Conservation (phyloP, 1,284 basidiomycete genomes). For the Polyporus tsugae region DNA sequence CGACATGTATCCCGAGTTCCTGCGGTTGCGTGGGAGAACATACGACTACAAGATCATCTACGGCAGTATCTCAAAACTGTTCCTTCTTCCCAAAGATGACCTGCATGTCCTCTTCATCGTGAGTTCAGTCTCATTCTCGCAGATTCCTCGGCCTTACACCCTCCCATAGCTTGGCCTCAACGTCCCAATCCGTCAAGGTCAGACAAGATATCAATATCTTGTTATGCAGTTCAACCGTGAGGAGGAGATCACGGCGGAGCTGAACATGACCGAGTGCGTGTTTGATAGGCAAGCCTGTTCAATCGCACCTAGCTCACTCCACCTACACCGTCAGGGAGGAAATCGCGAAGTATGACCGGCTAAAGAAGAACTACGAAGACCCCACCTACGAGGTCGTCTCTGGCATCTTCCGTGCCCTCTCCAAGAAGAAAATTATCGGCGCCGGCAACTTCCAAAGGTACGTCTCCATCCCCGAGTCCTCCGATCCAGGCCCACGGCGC, state of each 20-base stretch:
- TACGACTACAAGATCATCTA: slow-evolving; percentile 99
- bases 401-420: slow-evolving; percentile 91
- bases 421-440: slow-evolving; percentile 91
- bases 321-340: slow-evolving; percentile 60
- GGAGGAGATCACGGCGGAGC: slow-evolving; percentile 95
- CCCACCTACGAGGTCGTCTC: slow-evolving; percentile 97
- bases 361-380: slow-evolving; percentile 92
- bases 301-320: neutral
- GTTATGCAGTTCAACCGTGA: slow-evolving; percentile 98
- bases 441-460: slow-evolving; percentile 89
- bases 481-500: neutral
- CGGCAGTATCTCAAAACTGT: slow-evolving; percentile 88
- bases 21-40: slow-evolving; percentile 95
- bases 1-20: slow-evolving; percentile 96
- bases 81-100: slow-evolving; percentile 97
- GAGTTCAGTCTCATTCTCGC: slow-evolving; percentile 40
- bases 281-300: neutral
- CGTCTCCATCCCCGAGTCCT: neutral
- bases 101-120: slow-evolving; percentile 96
- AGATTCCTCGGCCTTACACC: slow-evolving; percentile 2
- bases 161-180: slow-evolving; percentile 79
- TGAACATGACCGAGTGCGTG: slow-evolving; percentile 91
- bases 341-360: slow-evolving; percentile 78
- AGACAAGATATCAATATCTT: slow-evolving; percentile 97
- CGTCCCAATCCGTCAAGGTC: slow-evolving; percentile 96